phyloP scores from a whole-genome alignment of 1,284 basidiomycete species.

The Xerocomus nothofagi region DNA sequence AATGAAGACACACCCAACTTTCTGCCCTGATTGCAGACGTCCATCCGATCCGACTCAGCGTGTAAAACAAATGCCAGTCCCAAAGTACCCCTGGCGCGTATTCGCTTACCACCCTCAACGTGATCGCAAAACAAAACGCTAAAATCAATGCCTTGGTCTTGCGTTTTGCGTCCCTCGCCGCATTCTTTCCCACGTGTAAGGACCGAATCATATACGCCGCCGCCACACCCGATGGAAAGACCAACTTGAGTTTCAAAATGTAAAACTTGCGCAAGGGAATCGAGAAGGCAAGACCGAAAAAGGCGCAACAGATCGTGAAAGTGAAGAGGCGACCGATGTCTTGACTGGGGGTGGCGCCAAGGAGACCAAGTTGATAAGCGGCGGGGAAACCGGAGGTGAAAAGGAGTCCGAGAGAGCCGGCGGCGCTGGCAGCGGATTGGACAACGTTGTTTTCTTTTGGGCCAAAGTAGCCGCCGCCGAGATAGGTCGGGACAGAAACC shows the following conservation, averaged over 20 bases:
- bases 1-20: constrained; percentile 24
- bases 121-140: constrained; percentile 44
- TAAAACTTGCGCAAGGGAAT: constrained; percentile 58
- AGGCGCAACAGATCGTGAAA: constrained; percentile 40
- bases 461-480: constrained; percentile 62
- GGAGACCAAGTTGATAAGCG: constrained; percentile 58
- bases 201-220: constrained; percentile 69
- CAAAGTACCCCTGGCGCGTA: constrained; percentile 52
- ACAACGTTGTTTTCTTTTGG: constrained; percentile 58
- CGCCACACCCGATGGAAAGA: constrained; percentile 70
- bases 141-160: constrained; percentile 47
- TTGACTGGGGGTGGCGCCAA: constrained; percentile 35
- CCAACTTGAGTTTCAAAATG: constrained; percentile 66
- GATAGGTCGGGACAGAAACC: constrained; percentile 45
- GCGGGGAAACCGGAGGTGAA: constrained; percentile 53
- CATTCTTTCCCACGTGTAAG: constrained; percentile 53
- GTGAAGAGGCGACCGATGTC: constrained; percentile 60
- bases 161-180: constrained; percentile 53
- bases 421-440: constrained; percentile 35
- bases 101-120: constrained; percentile 56
- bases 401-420: constrained; percentile 56
- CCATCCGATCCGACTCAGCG: constrained; percentile 48
- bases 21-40: constrained; percentile 60
- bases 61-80: constrained; percentile 11
- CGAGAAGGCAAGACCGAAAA: constrained; percentile 58